These are phyloP conservation scores for Garcia nutans DNA, from an alignment of 345 rosid species.

Conservation along the genomic window DNA sequence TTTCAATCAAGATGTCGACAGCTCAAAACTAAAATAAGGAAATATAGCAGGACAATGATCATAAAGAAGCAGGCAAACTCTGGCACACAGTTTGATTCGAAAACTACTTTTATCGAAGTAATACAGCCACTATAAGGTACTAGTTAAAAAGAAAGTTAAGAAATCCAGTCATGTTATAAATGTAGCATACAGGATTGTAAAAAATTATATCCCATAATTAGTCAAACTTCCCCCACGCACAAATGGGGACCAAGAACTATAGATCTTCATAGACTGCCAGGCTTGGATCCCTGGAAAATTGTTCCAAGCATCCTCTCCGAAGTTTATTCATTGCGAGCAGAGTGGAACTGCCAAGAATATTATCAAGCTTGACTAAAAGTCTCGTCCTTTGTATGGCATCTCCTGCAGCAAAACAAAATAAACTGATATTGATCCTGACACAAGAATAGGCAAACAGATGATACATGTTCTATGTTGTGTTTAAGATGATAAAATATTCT, in stretches of 20 bases:
- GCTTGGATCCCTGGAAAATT: constrained; percentile 16
- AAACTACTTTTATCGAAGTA: constrained; percentile 4
- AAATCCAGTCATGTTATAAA: constrained; percentile 12
- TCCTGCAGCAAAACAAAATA: constrained; percentile 40
- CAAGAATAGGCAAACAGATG: no score
- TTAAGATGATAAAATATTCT: no score
- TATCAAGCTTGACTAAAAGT: constrained; percentile 31
- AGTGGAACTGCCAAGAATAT: constrained; percentile 22
- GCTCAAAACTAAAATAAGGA: neutral
- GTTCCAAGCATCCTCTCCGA: constrained; percentile 15
- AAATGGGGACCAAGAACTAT: neutral
- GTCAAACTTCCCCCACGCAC: constrained; percentile 7
- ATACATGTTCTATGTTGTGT: no score
- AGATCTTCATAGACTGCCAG: constrained; percentile 3
- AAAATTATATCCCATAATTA: constrained; percentile 24
- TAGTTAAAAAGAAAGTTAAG: neutral
- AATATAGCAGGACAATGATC: neutral
- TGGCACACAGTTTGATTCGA: neutral
- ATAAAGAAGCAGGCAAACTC: neutral
- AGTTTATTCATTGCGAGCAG: constrained; percentile 25
- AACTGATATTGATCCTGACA: neutral
- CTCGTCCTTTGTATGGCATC: constrained; percentile 68
- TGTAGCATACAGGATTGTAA: constrained; percentile 20
- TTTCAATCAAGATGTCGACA: no score
- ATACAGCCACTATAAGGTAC: neutral